Evolutionary conservation across 805 yeast genomes (phyloP), one percentile per base, ranked within the genome.

Genomic region (Wickerhamiella galacta): DNA sequence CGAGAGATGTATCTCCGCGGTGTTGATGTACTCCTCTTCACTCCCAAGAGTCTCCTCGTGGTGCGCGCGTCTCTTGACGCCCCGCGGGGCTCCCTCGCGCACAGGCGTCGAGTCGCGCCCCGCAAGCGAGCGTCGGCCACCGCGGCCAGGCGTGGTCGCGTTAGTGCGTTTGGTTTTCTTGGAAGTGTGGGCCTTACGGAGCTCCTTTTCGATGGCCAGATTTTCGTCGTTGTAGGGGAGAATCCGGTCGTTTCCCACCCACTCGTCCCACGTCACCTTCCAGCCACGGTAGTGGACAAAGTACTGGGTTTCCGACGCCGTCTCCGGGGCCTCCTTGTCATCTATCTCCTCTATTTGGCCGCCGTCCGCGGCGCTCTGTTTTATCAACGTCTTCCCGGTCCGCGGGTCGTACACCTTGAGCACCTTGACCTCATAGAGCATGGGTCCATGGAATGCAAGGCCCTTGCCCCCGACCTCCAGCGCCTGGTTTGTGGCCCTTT

Each of bases 191-290:
- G 64, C 66, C 20, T 56, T 56, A 38, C 68, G 68, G 41, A 80
- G 54, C 39, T 68, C 73, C 42, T 72, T 68, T 52, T 75, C 80
- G 32, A 70, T 55, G 31, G 64, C 58, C 33, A 76, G 44, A 46
- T 78, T 82, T 41, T 76, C 93, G 20, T 70, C 75, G 31, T 66
- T 77, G 48, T 62, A 63, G 40, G 71, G 75, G 47, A 80, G 59
- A 4, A 87, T 66, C 22, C 96, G 58, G 25, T 70, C 73, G 6
- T 56, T 53, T 1, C 68, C 66, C 1, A 87, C 87, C 98, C 98
- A 87, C 53, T 87, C 98, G 51, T 87, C 96, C 94, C 95, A 87
- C 37, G 83, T 73, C 12, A 75, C 56, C 48, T 85, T 87, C 98
- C 98, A 87, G 3, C 98, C 96, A 44, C 75, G 77, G 54, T 87